Evolutionary conservation across 805 yeast genomes (phyloP).

Genomic region (Yamadazyma sp.): DNA sequence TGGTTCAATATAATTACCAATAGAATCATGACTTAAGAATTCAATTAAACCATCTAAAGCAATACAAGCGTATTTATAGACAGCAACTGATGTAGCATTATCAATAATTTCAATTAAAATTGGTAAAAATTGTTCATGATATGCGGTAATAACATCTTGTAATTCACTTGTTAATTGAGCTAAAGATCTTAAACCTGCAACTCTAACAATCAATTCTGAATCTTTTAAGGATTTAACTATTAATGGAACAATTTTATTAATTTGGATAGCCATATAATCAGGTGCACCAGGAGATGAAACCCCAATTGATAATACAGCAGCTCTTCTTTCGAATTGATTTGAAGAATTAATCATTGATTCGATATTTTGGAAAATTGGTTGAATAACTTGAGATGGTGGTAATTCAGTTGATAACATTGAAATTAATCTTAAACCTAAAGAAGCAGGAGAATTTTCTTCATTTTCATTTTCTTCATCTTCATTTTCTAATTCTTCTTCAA

Average conservation of each 20-base stretch:
- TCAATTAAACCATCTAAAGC: conserved; percentile 92
- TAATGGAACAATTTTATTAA: conserved; percentile 69
- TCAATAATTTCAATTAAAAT: conserved; percentile 84
- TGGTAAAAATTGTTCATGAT: conserved; percentile 80
- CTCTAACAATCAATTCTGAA: conserved; percentile 67
- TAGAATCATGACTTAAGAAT: conserved; percentile 83
- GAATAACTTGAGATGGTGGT: conserved; percentile 90
- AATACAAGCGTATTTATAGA: conserved; percentile 86
- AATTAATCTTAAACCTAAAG: conserved; percentile 76
- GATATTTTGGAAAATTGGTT: conserved; percentile 68
- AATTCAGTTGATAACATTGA: conserved; percentile 76
- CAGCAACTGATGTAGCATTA: conserved; percentile 74
- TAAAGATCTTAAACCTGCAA: conserved; percentile 82
- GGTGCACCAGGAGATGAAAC: conserved; percentile 92
- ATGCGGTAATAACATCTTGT: conserved; percentile 80
- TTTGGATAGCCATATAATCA: conserved; percentile 77
- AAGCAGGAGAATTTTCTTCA: conserved; percentile 79
- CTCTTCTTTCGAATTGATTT: conserved; percentile 78
- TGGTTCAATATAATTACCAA: conserved; percentile 77
- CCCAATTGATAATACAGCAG: conserved; percentile 77
- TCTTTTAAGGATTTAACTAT: conserved; percentile 77
- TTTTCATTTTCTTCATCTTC: conserved; percentile 91
- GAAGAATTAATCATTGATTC: conserved; percentile 53
- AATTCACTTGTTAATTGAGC: conserved; percentile 77
- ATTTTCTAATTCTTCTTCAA: conserved; percentile 70